Conservation (phyloP, 129 eudicot species). For the Escallonia rubra region DNA sequence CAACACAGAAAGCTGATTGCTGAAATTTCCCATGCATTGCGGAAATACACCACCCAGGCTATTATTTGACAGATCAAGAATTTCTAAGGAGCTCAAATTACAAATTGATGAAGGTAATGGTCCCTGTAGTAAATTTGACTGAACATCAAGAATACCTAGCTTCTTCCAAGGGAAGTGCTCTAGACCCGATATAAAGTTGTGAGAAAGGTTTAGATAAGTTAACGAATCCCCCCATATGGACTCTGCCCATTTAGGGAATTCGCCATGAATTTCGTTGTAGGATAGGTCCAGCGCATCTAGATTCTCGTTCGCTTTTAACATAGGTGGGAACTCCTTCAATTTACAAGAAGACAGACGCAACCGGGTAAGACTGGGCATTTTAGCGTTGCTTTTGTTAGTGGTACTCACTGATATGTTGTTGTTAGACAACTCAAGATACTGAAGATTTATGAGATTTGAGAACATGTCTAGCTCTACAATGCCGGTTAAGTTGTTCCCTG, state of each 20-base stretch:
- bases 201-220: background rate
- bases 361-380: background rate
- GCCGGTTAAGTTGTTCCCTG: constrained; percentile 6
- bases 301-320: background rate
- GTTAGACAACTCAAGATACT: background rate
- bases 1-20: background rate
- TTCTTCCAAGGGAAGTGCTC: constrained; percentile 14
- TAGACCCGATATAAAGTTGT: constrained; percentile 1
- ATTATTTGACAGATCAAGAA: constrained; percentile 18
- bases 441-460: constrained; percentile 6
- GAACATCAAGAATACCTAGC: background rate
- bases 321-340: constrained; percentile 12
- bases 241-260: constrained; percentile 8
- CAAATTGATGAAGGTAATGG: constrained; percentile 29
- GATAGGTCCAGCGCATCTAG: background rate
- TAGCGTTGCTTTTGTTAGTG: background rate
- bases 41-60: constrained; percentile 24
- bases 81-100: background rate
- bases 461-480: constrained; percentile 4
- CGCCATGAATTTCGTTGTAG: constrained; percentile 5
- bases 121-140: constrained; percentile 14
- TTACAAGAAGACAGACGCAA: constrained; percentile 3
- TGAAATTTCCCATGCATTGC: constrained; percentile 9
- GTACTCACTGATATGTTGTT: background rate
- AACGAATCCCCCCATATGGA: background rate